phyloP scores from a whole-genome alignment of 352 stramenopile genomes.

The Phytopythium chamaehyphon region DNA sequence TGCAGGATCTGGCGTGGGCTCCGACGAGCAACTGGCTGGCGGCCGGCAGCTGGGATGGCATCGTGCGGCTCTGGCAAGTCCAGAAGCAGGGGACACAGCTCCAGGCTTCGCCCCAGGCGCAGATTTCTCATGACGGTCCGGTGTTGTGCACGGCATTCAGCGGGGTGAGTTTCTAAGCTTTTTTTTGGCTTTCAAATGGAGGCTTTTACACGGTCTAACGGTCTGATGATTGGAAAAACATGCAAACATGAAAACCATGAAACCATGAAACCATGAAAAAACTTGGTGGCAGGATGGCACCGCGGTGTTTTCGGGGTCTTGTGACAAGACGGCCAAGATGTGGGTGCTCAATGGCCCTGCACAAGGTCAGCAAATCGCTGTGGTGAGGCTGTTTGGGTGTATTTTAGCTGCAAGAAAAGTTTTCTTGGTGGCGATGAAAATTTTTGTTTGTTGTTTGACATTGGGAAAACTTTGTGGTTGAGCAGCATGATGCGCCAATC shows the following conservation, averaged over 20 bases:
- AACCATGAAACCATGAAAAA: too few relatives aligned
- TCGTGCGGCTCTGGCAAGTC: slow-evolving; percentile 82
- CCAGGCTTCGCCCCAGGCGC: slow-evolving; percentile 67
- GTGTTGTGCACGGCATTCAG: slow-evolving; percentile 92
- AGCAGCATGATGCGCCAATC: slow-evolving; percentile 91
- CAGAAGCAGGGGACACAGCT: slow-evolving; percentile 70
- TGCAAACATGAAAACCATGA: too few relatives aligned
- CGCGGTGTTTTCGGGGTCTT: slow-evolving; percentile 91
- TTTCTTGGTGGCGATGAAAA: too few relatives aligned
- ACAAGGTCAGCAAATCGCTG: slow-evolving; percentile 77
- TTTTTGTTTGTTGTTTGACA: too few relatives aligned
- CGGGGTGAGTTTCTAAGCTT: slow-evolving; percentile 27
- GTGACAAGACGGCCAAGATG: slow-evolving; percentile 95
- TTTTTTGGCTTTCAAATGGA: not conserved
- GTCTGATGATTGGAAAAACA: too few relatives aligned
- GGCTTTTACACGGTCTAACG: too few relatives aligned
- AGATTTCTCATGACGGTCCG: slow-evolving; percentile 86
- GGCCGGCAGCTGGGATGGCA: slow-evolving; percentile 74
- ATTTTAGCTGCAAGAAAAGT: too few relatives aligned
- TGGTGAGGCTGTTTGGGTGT: slow-evolving; percentile 30
- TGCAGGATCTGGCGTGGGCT: slow-evolving; percentile 75
- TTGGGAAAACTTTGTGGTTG: too few relatives aligned
- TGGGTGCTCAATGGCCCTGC: slow-evolving; percentile 84
- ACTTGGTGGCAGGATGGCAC: slow-evolving; percentile 74
- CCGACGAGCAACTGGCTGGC: slow-evolving; percentile 70